phyloP scores from a whole-genome alignment of 2,329 filamentous ascomycete genomes.

The Fusarium sp. region DNA sequence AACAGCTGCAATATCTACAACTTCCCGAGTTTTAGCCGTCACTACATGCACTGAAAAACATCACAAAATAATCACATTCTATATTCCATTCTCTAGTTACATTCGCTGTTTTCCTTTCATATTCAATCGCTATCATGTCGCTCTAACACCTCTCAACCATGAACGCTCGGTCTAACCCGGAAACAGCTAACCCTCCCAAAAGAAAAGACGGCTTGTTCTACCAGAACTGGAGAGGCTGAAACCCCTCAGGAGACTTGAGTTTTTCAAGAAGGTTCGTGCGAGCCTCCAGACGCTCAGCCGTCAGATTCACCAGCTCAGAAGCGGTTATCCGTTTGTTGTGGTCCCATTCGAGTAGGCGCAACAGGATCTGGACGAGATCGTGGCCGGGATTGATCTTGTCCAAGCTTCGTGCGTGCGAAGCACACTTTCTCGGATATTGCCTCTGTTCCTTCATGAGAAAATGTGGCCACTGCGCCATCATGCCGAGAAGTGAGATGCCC shows the following conservation, averaged over 20 bases:
- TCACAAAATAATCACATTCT: neutral
- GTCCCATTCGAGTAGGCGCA: constrained; percentile 41
- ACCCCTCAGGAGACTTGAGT: constrained; percentile 43
- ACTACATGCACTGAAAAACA: neutral
- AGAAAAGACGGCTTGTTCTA: constrained; percentile 10
- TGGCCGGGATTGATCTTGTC: constrained; percentile 43
- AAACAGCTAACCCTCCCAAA: neutral
- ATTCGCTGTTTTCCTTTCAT: neutral
- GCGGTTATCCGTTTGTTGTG: constrained; percentile 36
- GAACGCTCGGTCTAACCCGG: neutral
- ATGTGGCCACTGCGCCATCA: constrained; percentile 49
- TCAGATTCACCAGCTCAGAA: constrained; percentile 30
- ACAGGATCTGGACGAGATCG: constrained; percentile 40
- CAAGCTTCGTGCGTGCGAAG: constrained; percentile 42
- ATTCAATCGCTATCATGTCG: neutral
- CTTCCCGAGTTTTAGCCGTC: neutral
- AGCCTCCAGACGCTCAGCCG: constrained; percentile 12
- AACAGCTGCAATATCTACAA: neutral
- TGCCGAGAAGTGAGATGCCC: constrained; percentile 48
- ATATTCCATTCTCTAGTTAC: neutral
- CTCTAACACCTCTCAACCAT: neutral
- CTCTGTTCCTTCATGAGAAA: constrained; percentile 29
- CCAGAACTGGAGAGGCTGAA: constrained; percentile 48
- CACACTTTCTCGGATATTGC: constrained; percentile 44
- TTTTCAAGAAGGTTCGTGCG: neutral